Evolutionary conservation across 1,284 basidiomycete species (phyloP).

Genomic region (Cutaneotrichosporon cavernicola): DNA sequence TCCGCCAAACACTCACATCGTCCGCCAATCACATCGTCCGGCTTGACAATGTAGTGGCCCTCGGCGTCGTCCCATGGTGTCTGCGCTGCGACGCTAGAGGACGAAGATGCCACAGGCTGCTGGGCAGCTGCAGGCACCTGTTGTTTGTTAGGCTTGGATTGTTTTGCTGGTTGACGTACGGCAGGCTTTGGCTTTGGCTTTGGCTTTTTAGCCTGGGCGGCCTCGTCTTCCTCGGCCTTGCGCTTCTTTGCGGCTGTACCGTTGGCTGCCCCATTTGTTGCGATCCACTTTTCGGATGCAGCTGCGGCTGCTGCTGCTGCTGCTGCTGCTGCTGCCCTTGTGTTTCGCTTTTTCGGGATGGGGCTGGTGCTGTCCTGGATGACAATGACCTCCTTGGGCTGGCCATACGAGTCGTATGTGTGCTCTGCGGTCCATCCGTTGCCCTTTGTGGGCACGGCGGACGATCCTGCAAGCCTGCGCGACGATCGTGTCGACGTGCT

Average conservation of each 20-base stretch:
- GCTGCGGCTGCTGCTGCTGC: constrained; percentile 36
- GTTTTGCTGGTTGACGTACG: constrained; percentile 23
- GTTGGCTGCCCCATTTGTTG: constrained; percentile 16
- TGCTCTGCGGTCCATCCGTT: constrained; percentile 50
- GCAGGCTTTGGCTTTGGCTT: constrained; percentile 40
- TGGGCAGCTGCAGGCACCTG: constrained; percentile 36
- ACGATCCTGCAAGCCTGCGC: constrained; percentile 17
- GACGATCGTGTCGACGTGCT: constrained; percentile 24
- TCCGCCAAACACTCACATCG: constrained; percentile 63
- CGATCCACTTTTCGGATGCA: constrained; percentile 19
- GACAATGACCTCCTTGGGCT: constrained; percentile 49
- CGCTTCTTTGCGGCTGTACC: constrained; percentile 35
- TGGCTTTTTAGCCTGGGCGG: constrained; percentile 32
- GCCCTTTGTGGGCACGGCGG: constrained; percentile 16
- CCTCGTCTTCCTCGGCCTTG: constrained; percentile 40
- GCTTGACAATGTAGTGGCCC: constrained; percentile 88
- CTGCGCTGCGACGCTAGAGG: constrained; percentile 36
- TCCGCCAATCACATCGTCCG: constrained; percentile 77
- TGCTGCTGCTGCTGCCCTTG: constrained; percentile 42
- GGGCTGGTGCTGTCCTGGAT: constrained; percentile 44
- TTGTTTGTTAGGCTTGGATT: constrained; percentile 31
- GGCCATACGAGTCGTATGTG: constrained; percentile 47
- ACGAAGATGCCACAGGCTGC: constrained; percentile 9
- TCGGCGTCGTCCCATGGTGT: constrained; percentile 85
- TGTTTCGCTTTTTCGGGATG: constrained; percentile 42